A percentile compares a stretch with the other conserved stretches of the same genome.
phyloP scores from a whole-genome alignment of 228 moss, liverwort and hornwort species.

The Sphagnum magellanicum region DNA sequence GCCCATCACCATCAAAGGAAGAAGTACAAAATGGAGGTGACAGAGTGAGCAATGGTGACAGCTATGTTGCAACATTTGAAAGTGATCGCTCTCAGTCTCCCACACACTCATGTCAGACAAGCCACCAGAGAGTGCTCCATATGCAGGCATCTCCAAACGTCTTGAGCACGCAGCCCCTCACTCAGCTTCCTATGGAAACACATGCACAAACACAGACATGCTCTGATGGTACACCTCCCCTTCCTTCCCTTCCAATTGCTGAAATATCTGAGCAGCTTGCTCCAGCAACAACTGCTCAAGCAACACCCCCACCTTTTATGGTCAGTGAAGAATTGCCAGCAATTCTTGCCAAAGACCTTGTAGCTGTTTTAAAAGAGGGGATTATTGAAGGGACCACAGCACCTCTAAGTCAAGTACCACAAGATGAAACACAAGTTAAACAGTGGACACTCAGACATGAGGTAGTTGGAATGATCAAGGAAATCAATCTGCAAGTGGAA shows the following conservation, averaged over 20 bases:
- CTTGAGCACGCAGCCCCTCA: conserved; percentile 28
- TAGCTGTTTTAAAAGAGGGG: neutral
- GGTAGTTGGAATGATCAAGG: neutral
- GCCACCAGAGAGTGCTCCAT: conserved; percentile 2
- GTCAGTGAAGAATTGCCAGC: neutral
- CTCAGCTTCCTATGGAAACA: conserved; percentile 28
- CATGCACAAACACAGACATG: conserved; percentile 15
- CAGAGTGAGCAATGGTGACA: conserved; percentile 20
- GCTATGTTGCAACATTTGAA: conserved; percentile 35
- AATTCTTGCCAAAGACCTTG: neutral
- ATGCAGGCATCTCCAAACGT: conserved; percentile 2
- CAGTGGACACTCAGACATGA: too few species aligned
- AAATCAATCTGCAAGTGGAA: neutral
- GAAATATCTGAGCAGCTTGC: neutral
- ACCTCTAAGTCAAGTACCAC: neutral
- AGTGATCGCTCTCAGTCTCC: conserved; percentile 40
- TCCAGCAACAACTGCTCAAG: too few species aligned
- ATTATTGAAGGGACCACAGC: neutral
- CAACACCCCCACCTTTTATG: neutral
- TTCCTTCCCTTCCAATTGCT: neutral
- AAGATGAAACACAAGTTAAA: too few species aligned
- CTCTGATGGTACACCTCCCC: neutral
- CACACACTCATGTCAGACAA: conserved; percentile 18
- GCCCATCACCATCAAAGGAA: neutral
- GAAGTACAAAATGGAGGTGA: neutral